These are phyloP conservation scores for Helicosporidium sp. DNA, from an alignment of 139 green algal genomes.

Conservation along the genomic window DNA sequence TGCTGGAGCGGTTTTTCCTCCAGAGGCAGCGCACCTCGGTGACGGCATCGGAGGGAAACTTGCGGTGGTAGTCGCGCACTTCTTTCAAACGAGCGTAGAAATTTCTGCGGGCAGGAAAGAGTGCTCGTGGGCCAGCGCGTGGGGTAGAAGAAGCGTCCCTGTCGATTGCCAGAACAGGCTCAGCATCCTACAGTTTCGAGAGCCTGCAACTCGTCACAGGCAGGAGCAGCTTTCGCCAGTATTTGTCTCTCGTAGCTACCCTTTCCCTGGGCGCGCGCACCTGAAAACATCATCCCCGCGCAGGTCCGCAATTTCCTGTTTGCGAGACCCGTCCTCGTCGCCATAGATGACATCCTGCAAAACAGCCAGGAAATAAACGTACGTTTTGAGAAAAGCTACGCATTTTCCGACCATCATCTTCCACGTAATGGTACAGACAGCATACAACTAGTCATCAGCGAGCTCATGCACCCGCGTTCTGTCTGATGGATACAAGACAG, in stretches of 20 bases:
- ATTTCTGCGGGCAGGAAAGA: slow-evolving; percentile 31
- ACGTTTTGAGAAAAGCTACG: neutral
- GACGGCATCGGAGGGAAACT: slow-evolving; percentile 43
- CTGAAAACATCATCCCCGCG: slow-evolving; percentile 31
- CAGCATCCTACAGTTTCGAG: too few species aligned
- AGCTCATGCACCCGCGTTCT: neutral
- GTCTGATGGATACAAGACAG: neutral
- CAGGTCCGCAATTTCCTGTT: slow-evolving; percentile 75
- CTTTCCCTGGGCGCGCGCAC: too few species aligned
- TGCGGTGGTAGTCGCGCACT: slow-evolving; percentile 59
- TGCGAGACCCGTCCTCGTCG: slow-evolving; percentile 57
- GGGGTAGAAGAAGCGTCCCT: too few species aligned
- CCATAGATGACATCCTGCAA: slow-evolving; percentile 61
- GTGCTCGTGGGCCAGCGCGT: too few species aligned
- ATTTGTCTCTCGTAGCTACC: neutral
- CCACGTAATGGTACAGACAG: neutral
- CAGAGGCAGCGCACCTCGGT: slow-evolving; percentile 28
- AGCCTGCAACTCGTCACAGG: neutral
- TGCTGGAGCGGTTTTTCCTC: too few species aligned
- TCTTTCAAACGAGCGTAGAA: slow-evolving; percentile 89
- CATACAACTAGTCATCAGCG: neutral
- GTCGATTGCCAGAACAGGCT: too few species aligned
- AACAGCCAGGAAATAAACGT: slow-evolving; percentile 23
- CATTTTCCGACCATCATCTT: neutral
- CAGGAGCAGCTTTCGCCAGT: neutral